Evolutionary conservation across 768 basidiomycete species (phyloP).

Genomic region (Agrocybe chaxingu): DNA sequence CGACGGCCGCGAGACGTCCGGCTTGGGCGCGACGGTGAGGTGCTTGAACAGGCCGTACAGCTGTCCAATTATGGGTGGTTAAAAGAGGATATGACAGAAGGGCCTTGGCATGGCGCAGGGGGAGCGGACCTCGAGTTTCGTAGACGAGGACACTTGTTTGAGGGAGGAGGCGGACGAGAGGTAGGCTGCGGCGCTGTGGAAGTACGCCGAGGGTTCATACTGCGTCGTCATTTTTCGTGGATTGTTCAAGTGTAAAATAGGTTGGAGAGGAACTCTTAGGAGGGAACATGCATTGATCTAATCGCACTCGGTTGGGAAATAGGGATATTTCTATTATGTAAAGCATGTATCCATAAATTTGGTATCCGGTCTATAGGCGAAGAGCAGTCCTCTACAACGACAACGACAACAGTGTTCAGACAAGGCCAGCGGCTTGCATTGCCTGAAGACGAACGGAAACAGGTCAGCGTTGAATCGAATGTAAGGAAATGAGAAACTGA

Average conservation of each 20-base stretch:
- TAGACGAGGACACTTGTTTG: slow-evolving; percentile 50
- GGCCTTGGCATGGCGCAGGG: slow-evolving; percentile 14
- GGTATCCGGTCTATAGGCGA: too few relatives aligned
- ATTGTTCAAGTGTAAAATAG: too few relatives aligned
- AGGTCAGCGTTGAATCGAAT: not conserved
- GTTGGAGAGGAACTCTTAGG: too few relatives aligned
- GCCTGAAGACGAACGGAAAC: slow-evolving; percentile 43
- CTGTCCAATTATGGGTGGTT: slow-evolving; percentile 42
- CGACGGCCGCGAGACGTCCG: slow-evolving; percentile 60
- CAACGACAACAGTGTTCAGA: slow-evolving; percentile 21
- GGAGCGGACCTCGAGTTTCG: slow-evolving; percentile 71
- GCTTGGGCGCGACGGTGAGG: slow-evolving; percentile 55
- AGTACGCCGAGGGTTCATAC: slow-evolving; percentile 29
- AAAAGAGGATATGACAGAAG: slow-evolving; percentile 1
- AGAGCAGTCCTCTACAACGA: too few relatives aligned
- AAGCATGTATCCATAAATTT: too few relatives aligned
- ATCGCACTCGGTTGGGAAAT: not conserved
- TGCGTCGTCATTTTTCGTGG: slow-evolving; percentile 2
- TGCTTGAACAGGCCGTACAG: slow-evolving; percentile 85
- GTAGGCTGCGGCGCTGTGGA: slow-evolving; percentile 62
- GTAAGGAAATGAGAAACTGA: slow-evolving; percentile 26
- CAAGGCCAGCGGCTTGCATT: slow-evolving; percentile 75
- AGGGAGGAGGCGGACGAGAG: slow-evolving; percentile 56
- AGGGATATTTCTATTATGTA: not conserved
- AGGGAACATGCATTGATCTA: not conserved